phyloP scores from a whole-genome alignment of 805 yeast species.

The Tetrapisispora namnaoensis region DNA sequence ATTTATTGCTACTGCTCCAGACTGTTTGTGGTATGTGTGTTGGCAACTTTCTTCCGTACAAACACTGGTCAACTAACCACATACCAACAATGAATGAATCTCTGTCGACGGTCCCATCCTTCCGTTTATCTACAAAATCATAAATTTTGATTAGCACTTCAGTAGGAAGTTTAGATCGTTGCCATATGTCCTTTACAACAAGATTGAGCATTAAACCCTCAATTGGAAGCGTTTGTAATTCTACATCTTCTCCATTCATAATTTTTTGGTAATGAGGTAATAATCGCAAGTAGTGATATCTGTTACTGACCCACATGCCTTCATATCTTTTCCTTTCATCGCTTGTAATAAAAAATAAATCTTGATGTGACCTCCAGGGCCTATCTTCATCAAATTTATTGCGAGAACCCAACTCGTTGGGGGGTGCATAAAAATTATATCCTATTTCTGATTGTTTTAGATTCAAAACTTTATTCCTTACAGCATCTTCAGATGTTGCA shows the following conservation, averaged over 20 bases:
- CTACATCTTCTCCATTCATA: constrained; percentile 6
- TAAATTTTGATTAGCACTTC: constrained; percentile 54
- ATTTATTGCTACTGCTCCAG: constrained; percentile 60
- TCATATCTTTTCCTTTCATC: constrained; percentile 80
- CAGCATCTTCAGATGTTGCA: not conserved
- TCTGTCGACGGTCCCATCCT: constrained; percentile 66
- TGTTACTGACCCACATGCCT: constrained; percentile 87
- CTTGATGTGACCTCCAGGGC: constrained; percentile 86
- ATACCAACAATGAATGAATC: constrained; percentile 84
- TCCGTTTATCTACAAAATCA: constrained; percentile 55
- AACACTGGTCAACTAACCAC: constrained; percentile 93
- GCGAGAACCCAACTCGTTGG: constrained; percentile 4
- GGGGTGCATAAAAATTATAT: constrained; percentile 4
- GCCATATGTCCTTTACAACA: constrained; percentile 72
- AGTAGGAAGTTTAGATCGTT: constrained; percentile 57
- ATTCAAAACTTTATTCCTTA: not conserved
- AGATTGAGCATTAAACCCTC: constrained; percentile 29
- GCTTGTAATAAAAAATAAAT: constrained; percentile 39
- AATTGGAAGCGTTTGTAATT: constrained; percentile 9
- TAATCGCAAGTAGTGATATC: constrained; percentile 46
- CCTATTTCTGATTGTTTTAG: not conserved
- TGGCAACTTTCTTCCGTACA: constrained; percentile 87
- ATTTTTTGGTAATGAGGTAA: constrained; percentile 20
- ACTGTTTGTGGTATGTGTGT: constrained; percentile 50
- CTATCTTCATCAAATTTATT: constrained; percentile 64